These are phyloP conservation scores for Helotiales sp. DNA, from an alignment of 2,329 filamentous ascomycete genomes.

Conservation along the genomic window DNA sequence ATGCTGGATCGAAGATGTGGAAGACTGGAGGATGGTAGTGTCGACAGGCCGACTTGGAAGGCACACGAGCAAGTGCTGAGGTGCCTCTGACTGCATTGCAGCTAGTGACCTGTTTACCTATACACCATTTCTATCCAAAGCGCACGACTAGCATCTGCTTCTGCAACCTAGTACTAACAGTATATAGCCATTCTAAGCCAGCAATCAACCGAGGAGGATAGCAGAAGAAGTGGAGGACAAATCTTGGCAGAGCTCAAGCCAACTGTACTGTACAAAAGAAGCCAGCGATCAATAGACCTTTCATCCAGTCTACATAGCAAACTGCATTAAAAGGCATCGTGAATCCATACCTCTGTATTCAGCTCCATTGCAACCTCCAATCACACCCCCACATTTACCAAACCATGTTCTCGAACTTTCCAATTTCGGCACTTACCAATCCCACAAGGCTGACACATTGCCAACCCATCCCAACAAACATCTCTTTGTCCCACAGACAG, in stretches of 20 bases:
- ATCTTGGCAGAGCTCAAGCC: conserved; percentile 8
- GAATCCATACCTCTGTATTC: background rate
- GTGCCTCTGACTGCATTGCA: background rate
- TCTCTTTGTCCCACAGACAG: background rate
- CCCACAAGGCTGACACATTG: conserved; percentile 12
- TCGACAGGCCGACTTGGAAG: background rate
- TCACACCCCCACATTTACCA: background rate
- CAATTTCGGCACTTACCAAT: conserved; percentile 6
- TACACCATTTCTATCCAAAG: background rate
- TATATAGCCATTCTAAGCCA: conserved; percentile 16
- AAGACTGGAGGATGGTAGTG: background rate
- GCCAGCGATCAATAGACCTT: conserved; percentile 21
- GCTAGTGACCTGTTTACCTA: background rate
- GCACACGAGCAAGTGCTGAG: background rate
- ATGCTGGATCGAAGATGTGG: background rate
- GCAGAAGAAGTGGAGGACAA: background rate
- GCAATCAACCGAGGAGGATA: background rate
- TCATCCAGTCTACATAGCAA: conserved; percentile 1
- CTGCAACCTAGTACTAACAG: conserved; percentile 5
- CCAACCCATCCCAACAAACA: background rate
- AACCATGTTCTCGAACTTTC: conserved; percentile 23
- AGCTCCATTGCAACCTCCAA: background rate
- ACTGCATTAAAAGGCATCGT: background rate
- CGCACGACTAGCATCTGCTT: background rate
- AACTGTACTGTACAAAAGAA: conserved; percentile 26